Percentiles rank a stretch among this genome's conserved stretches.
phyloP scores from a whole-genome alignment of 2,329 filamentous ascomycete species.

The Cordyceps cateniannulata region DNA sequence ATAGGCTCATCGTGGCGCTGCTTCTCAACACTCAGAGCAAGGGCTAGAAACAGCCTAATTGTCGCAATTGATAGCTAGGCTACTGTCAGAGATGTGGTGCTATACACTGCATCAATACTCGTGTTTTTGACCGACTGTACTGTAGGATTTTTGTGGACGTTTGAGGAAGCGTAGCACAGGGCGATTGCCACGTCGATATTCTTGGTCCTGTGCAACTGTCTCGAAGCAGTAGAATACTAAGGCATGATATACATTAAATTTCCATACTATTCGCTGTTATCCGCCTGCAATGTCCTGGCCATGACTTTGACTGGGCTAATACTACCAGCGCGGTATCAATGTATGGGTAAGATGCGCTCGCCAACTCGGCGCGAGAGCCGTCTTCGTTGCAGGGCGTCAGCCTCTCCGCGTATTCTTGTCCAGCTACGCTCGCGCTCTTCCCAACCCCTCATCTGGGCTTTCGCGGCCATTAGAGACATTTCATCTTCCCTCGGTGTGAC shows the following conservation, averaged over 20 bases:
- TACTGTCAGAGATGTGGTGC: not conserved
- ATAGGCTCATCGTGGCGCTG: conserved; percentile 81
- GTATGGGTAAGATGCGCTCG: conserved; percentile 5
- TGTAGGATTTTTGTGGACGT: conserved; percentile 1
- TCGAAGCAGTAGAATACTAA: not conserved
- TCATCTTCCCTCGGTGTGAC: not conserved
- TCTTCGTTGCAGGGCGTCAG: conserved; percentile 21
- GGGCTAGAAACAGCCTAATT: conserved; percentile 36
- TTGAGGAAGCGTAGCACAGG: not conserved
- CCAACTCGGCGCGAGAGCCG: conserved; percentile 13
- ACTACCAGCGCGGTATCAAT: not conserved
- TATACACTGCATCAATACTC: not conserved
- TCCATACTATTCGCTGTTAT: not conserved
- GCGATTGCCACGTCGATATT: not conserved
- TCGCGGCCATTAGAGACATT: conserved; percentile 13
- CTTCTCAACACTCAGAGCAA: conserved; percentile 86
- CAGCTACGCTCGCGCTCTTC: conserved; percentile 46
- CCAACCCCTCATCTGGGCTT: conserved; percentile 44
- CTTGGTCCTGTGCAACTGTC: not conserved
- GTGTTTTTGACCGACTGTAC: not conserved
- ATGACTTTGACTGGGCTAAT: not conserved
- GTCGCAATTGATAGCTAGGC: not conserved
- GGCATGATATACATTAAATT: not conserved
- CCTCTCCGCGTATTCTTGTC: conserved; percentile 35
- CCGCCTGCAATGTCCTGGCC: not conserved